Conservation (phyloP, 345 rosid species). For the Cardamine chenopodiifolia region DNA sequence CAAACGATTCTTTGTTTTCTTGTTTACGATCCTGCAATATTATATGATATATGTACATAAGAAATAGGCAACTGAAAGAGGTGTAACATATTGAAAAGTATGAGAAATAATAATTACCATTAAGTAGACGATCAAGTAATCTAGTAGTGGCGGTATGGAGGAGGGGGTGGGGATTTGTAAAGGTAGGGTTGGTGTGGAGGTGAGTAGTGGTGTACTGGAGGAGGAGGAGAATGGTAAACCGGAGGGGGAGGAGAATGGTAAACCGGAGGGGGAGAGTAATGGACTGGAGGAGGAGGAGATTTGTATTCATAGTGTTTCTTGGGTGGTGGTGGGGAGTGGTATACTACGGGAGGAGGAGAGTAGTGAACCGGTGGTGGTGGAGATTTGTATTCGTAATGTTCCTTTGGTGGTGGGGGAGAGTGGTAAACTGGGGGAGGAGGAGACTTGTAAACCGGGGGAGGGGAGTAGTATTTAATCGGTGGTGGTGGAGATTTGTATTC, state of each 20-base stretch:
- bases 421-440: slow-evolving; percentile 32
- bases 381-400: slow-evolving; percentile 15
- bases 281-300: slow-evolving; percentile 37
- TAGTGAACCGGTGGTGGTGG: slow-evolving; percentile 23
- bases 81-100: slow-evolving; percentile 6
- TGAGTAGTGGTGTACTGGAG: slow-evolving; percentile 22
- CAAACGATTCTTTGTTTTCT: slow-evolving; percentile 19
- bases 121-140: slow-evolving; percentile 23
- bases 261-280: slow-evolving; percentile 35
- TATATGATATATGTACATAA: background rate
- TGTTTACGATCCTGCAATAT: slow-evolving; percentile 37
- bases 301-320: slow-evolving; percentile 24
- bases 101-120: slow-evolving; percentile 37
- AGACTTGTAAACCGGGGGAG: slow-evolving; percentile 35
- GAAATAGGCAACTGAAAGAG: background rate
- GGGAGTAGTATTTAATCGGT: slow-evolving; percentile 21
- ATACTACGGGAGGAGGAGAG: slow-evolving; percentile 21
- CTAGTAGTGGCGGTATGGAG: slow-evolving; percentile 61
- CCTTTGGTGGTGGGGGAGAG: slow-evolving; percentile 5
- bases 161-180: slow-evolving; percentile 51
- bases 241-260: slow-evolving; percentile 31
- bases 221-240: slow-evolving; percentile 19
- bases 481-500: slow-evolving; percentile 41
- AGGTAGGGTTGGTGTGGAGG: slow-evolving; percentile 41
- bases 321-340: slow-evolving; percentile 33